These are phyloP conservation scores for Fusarium tuaranense DNA, from an alignment of 2,329 filamentous ascomycete genomes.

Conservation along the genomic window DNA sequence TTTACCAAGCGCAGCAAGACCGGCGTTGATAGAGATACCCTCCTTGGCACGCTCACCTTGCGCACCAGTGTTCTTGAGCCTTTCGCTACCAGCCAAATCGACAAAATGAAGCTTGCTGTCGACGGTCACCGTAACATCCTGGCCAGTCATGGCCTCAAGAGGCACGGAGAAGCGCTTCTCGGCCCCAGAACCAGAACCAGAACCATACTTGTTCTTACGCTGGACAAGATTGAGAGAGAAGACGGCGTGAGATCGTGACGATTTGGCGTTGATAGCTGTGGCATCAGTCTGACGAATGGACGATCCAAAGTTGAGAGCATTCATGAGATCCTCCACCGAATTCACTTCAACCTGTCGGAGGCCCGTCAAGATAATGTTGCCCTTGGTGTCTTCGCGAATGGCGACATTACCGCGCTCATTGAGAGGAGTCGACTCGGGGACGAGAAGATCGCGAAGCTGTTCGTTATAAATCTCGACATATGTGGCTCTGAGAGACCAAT, in stretches of 20 bases:
- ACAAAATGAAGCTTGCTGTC: slow-evolving; percentile 99
- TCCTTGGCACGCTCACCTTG: slow-evolving; percentile 95
- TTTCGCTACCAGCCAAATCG: slow-evolving; percentile 95
- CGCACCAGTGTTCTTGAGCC: slow-evolving; percentile 95
- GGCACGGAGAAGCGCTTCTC: slow-evolving; percentile 93
- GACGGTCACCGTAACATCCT: slow-evolving; percentile 79
- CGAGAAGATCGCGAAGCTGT: slow-evolving; percentile 87
- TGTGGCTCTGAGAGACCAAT: slow-evolving; percentile 92
- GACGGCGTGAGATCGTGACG: slow-evolving; percentile 95
- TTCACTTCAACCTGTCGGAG: slow-evolving; percentile 89
- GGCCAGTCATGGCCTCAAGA: slow-evolving; percentile 78
- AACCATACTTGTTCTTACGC: slow-evolving; percentile 72
- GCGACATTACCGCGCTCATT: slow-evolving; percentile 83
- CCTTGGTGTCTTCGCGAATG: slow-evolving; percentile 94
- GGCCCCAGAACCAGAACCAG: slow-evolving; percentile 66
- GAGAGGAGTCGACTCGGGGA: slow-evolving; percentile 77
- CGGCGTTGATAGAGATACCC: slow-evolving; percentile 98
- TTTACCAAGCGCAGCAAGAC: slow-evolving; percentile 93
- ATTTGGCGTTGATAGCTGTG: slow-evolving; percentile 97
- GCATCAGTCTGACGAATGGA: slow-evolving; percentile 96
- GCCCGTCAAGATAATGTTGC: slow-evolving; percentile 93
- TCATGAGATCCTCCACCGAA: slow-evolving; percentile 90
- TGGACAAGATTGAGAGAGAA: slow-evolving; percentile 96
- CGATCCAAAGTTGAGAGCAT: slow-evolving; percentile 91
- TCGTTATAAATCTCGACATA: slow-evolving; percentile 99